Percentiles rank a stretch among this genome's conserved stretches.
phyloP scores from a whole-genome alignment of 2,329 filamentous ascomycete genomes.

The Ophiostoma pallidulum region DNA sequence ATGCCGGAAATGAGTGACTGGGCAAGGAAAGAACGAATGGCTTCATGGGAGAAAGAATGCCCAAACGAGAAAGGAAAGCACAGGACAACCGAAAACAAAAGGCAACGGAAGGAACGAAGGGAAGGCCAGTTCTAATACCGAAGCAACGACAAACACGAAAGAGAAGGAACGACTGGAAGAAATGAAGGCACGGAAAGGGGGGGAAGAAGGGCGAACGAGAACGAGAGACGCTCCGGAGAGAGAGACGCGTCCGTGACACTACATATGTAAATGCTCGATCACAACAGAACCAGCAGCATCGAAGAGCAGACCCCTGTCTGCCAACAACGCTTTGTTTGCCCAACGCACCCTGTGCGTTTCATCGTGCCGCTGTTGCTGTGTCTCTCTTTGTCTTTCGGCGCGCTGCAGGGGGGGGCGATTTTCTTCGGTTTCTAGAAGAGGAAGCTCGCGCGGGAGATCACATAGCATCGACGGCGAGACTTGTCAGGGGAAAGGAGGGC shows the following conservation, averaged over 20 bases:
- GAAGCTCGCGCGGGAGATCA: slow-evolving; percentile 6
- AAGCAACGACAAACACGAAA: background rate
- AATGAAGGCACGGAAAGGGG: background rate
- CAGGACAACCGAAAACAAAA: background rate
- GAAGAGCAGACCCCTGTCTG: no score
- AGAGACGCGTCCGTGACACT: no score
- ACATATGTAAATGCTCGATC: no score
- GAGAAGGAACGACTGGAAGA: background rate
- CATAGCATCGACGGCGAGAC: background rate
- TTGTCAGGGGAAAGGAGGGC: background rate
- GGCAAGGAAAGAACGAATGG: background rate
- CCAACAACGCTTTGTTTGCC: no score
- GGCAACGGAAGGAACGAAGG: slow-evolving; percentile 2
- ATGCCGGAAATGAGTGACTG: background rate
- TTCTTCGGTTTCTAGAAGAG: background rate
- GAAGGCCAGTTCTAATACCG: no score
- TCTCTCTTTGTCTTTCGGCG: no score
- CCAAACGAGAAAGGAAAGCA: background rate
- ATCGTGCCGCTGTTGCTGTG: no score
- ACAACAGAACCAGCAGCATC: no score
- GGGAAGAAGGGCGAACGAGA: background rate
- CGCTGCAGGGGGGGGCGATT: no score
- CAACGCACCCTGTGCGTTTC: no score
- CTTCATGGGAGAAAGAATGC: background rate
- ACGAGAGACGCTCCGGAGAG: background rate